Evolutionary conservation across 2,329 filamentous ascomycete species (phyloP).

Genomic region (Fusarium sp.): DNA sequence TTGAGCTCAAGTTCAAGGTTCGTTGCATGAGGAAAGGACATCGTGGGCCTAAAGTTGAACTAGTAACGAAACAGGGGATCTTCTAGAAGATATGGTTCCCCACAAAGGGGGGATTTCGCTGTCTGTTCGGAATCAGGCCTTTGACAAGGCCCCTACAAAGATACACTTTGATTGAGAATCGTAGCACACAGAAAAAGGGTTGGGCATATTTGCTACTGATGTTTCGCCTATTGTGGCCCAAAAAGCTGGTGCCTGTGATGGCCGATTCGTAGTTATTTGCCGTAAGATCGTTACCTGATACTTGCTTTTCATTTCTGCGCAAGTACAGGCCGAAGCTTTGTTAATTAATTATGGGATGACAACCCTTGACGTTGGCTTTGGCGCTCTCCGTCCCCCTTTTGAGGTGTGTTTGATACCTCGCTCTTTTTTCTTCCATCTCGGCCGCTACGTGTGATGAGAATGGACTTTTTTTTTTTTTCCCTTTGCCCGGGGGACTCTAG

Average conservation of each 20-base stretch:
- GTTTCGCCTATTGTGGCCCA: neutral
- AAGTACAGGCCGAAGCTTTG: slow-evolving; percentile 1
- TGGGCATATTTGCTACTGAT: slow-evolving; percentile 14
- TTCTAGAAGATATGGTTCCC: slow-evolving; percentile 39
- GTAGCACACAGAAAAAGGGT: neutral
- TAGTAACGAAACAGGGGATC: neutral
- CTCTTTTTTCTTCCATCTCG: slow-evolving; percentile 3
- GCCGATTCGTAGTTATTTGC: neutral
- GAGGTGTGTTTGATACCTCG: neutral
- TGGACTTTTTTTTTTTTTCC: slow-evolving; percentile 24
- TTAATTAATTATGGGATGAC: neutral
- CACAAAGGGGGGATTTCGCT: neutral
- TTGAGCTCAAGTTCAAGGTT: slow-evolving; percentile 4
- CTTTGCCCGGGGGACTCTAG: slow-evolving; percentile 16
- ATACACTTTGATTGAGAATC: slow-evolving; percentile 22
- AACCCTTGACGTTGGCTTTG: slow-evolving; percentile 1
- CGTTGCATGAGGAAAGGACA: neutral
- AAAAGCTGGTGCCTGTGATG: slow-evolving; percentile 17
- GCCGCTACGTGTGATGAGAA: slow-evolving; percentile 37
- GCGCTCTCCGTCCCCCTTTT: slow-evolving; percentile 7
- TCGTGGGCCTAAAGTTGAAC: neutral
- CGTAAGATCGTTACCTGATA: neutral
- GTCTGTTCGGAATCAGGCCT: slow-evolving; percentile 17
- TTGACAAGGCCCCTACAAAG: slow-evolving; percentile 18
- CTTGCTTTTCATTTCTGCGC: neutral